Percentiles rank a stretch among this genome's conserved stretches.
phyloP scores from a whole-genome alignment of 371 early-diverging fungal genomes.

The Dichotomocladium elegans region DNA sequence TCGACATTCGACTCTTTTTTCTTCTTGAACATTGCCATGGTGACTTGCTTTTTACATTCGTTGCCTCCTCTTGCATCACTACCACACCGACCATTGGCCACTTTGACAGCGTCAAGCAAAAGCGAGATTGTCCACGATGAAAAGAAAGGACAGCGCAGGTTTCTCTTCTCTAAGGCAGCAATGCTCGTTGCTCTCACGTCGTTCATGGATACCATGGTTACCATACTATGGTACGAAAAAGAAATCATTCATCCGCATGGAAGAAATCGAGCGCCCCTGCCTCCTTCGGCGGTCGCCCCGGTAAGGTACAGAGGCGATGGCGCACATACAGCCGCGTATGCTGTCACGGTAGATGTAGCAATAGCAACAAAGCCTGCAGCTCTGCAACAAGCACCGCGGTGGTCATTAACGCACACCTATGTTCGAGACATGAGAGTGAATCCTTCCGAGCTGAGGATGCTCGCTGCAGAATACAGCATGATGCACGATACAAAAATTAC shows the following conservation, averaged over 20 bases:
- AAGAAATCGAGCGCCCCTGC: too few species aligned
- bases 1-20: not conserved
- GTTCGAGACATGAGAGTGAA: slow-evolving; percentile 7
- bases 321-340: not conserved
- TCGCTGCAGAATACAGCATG: slow-evolving; percentile 5
- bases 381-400: slow-evolving; percentile 1
- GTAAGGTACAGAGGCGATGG: not conserved
- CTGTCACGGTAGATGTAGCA: not conserved
- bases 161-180: not conserved
- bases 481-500: slow-evolving; percentile 4
- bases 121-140: not conserved
- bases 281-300: not conserved
- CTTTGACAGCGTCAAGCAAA: not conserved
- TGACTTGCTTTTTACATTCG: slow-evolving; percentile 1
- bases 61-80: not conserved
- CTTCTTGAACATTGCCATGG: not conserved
- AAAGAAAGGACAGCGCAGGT: not conserved
- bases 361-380: not conserved
- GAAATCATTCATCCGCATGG: too few species aligned
- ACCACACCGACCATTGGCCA: not conserved
- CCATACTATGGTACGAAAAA: not conserved
- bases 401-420: slow-evolving; percentile 5
- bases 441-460: slow-evolving; percentile 6
- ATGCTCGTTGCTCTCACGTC: not conserved
- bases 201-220: not conserved